Base-by-base conservation (phyloP, 768 basidiomycete genomes). In the Xanthoconium stramineum region DNA sequence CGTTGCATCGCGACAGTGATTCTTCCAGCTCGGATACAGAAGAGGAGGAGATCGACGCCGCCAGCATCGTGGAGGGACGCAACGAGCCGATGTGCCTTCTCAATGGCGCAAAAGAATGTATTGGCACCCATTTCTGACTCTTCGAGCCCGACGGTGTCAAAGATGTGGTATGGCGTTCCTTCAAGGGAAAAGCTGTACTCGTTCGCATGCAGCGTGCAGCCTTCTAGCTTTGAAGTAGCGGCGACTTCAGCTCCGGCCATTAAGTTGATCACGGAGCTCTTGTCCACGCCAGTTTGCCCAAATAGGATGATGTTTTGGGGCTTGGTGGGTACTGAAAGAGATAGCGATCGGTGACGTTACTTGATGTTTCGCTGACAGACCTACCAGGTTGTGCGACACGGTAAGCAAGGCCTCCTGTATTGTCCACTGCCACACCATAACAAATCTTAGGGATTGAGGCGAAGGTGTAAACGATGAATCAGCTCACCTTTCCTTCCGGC, bases 1-100 rank as follows among this genome's bases (percentile, higher is more conserved):
- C 47, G 42, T 14, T 62, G 61, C 35, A 44, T 17, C 0, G 57
- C 39, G 11, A 11, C 2, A 1, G 61, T 63, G 33, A 63, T 43
- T 3, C 61, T 35, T 1, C 35, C 36, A 1, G n/a, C 46, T 10
- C 51, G 43, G 28, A 63, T 32, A 37, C 61, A 63, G 49, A 63
- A 63, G 6, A 62, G 29, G 15, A 63, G 50, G 32, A 63, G 57
- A 28, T 63, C 53, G 30, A 63, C 32, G 2, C 61, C 61, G 13
- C 61, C 61, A 0, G 47, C 32, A 10, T 37, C 1, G 11, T 50
- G 46, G 6, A 62, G 15, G 35, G 47, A 44, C 12, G 29, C 20
- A 19, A 62, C 2, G 13, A 63, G 57, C 32, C 19, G 0, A 15
- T 62, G 19, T 1, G 61, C 60, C 24, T 24, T 24, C 24, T 24